Conservation (phyloP, 345 rosid species). For the Kernera saxatilis region DNA sequence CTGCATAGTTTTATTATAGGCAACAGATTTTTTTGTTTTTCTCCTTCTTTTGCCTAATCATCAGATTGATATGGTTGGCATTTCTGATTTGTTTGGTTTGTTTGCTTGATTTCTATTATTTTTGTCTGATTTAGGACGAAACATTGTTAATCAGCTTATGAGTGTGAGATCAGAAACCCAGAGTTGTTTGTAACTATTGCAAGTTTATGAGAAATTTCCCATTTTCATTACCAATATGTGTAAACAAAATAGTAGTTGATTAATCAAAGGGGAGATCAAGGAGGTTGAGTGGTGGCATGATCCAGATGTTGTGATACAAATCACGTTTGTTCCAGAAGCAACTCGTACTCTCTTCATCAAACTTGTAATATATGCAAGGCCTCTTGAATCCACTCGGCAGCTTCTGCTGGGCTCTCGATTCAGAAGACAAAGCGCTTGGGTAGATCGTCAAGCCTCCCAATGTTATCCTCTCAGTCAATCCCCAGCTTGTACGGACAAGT, state of each 20-base stretch:
- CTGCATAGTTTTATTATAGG: slow-evolving; percentile 30
- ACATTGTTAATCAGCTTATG: slow-evolving; percentile 24
- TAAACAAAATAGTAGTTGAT: background rate
- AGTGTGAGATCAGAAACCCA: slow-evolving; percentile 10
- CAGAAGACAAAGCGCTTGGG: slow-evolving; percentile 33
- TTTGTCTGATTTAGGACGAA: background rate
- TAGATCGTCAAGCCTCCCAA: slow-evolving; percentile 57
- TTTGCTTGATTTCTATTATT: slow-evolving; percentile 2
- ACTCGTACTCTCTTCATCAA: background rate
- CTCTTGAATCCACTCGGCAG: slow-evolving; percentile 40
- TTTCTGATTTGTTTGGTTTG: slow-evolving; percentile 21
- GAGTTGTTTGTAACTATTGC: slow-evolving; percentile 15
- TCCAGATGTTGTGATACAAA: slow-evolving; percentile 11
- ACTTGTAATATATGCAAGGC: slow-evolving; percentile 7
- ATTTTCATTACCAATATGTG: background rate
- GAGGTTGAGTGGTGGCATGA: slow-evolving; percentile 11
- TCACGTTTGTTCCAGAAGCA: background rate
- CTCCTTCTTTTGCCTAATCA: background rate
- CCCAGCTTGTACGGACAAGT: slow-evolving; percentile 42
- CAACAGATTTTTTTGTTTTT: slow-evolving; percentile 5
- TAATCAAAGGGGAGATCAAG: background rate
- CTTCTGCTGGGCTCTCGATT: slow-evolving; percentile 36
- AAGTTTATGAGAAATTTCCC: background rate
- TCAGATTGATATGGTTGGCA: slow-evolving; percentile 1
- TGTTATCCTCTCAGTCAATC: slow-evolving; percentile 53